Conservation (phyloP, 257 asterid species). For the Solanum sitiens region DNA sequence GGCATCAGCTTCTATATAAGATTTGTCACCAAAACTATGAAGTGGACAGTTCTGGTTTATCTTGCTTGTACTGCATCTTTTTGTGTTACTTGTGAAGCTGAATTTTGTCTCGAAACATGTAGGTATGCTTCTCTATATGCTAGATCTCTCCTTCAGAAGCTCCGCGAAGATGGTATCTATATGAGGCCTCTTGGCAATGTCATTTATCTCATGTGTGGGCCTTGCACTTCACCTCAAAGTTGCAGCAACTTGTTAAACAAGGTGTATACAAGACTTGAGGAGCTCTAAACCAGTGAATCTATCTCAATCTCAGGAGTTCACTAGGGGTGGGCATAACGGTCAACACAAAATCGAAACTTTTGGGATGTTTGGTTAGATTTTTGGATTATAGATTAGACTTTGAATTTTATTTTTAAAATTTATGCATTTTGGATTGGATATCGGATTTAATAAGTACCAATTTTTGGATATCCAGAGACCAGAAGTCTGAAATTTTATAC, state of each 20-base stretch:
- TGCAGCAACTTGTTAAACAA: conserved; percentile 46
- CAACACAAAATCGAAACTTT: not conserved
- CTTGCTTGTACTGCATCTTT: not conserved
- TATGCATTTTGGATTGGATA: not conserved
- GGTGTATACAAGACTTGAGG: conserved; percentile 43
- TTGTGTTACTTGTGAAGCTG: not conserved
- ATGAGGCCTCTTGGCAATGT: conserved; percentile 95
- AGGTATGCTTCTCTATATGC: conserved; percentile 88
- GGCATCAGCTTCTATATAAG: not conserved
- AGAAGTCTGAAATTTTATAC: not conserved
- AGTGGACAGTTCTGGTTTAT: not conserved
- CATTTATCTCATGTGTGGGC: conserved; percentile 83
- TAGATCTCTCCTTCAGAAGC: conserved; percentile 50
- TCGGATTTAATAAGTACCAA: not conserved
- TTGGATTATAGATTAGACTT: not conserved
- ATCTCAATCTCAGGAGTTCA: not conserved
- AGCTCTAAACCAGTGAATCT: conserved; percentile 17
- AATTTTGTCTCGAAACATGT: conserved; percentile 3
- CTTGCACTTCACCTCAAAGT: conserved; percentile 53
- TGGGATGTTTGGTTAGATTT: not conserved
- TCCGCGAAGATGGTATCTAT: conserved; percentile 72
- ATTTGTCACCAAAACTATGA: not conserved
- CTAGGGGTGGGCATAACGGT: not conserved
- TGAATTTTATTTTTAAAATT: not conserved
- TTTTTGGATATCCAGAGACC: not conserved